Evolutionary conservation across 352 stramenopile genomes (phyloP).

Genomic region (Globisporangium acanthophoron): DNA sequence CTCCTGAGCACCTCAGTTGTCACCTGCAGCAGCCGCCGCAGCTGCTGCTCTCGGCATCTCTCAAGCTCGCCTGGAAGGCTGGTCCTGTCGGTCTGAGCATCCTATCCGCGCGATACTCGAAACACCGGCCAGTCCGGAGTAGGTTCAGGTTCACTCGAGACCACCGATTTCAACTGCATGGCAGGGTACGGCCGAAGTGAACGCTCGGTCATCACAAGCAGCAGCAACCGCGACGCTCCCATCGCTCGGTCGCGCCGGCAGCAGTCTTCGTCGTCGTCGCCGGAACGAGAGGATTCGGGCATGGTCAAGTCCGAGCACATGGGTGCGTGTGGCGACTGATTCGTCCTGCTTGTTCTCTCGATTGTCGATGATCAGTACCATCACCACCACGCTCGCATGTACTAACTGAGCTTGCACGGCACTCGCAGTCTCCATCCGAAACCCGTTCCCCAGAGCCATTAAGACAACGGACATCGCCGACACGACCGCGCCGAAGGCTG

Average conservation of each 20-base stretch:
- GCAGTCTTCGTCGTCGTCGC: conserved; percentile 1
- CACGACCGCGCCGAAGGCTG: conserved; percentile 10
- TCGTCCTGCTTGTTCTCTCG: conserved; percentile 1
- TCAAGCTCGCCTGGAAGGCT: too few species aligned
- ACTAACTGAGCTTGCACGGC: neutral
- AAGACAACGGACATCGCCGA: conserved; percentile 32
- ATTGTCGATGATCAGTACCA: too few species aligned
- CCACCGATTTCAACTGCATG: too few species aligned
- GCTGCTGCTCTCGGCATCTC: too few species aligned
- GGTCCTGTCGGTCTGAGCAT: too few species aligned
- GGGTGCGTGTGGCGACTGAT: conserved; percentile 1
- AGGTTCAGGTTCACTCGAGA: too few species aligned
- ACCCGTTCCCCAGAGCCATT: conserved; percentile 33
- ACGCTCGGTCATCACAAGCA: neutral
- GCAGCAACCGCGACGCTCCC: conserved; percentile 1
- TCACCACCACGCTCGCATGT: too few species aligned
- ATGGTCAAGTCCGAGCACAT: conserved; percentile 31
- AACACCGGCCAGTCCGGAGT: too few species aligned
- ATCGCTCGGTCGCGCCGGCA: neutral
- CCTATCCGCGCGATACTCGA: too few species aligned
- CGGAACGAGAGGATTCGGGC: conserved; percentile 13
- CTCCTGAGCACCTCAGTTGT: too few species aligned
- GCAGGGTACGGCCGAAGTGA: conserved; percentile 16
- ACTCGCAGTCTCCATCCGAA: conserved; percentile 16
- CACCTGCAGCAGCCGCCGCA: too few species aligned